A percentile compares a stretch with the other conserved stretches of the same genome.
Conservation (phyloP, 495 filamentous ascomycete genomes). For the Tuber aestivum region DNA sequence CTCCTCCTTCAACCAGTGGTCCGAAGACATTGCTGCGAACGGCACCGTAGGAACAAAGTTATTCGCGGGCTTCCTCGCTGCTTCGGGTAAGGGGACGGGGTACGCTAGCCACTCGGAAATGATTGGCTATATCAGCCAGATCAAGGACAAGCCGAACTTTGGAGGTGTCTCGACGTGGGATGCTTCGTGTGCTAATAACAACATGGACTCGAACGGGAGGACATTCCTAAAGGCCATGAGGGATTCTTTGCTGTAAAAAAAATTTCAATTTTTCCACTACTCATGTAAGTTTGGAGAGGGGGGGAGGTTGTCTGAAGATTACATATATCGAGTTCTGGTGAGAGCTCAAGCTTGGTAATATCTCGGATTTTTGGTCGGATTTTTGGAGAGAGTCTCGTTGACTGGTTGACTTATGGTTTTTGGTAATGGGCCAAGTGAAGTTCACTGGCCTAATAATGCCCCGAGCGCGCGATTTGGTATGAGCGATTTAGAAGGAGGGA, state of each 20-base stretch:
- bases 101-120: not conserved
- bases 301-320: not conserved
- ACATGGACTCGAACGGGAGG: not conserved
- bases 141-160: constrained; percentile 5
- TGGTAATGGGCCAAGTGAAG: not conserved
- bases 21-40: not conserved
- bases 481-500: not conserved
- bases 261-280: not conserved
- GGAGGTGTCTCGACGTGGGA: constrained; percentile 11
- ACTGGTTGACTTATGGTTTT: not conserved
- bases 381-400: not conserved
- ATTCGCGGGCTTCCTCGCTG: constrained; percentile 8
- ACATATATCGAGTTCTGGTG: not conserved
- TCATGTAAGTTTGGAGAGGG: not conserved
- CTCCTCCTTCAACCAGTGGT: constrained; percentile 16
- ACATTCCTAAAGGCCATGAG: not conserved
- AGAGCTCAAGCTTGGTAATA: not conserved
- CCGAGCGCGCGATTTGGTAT: not conserved
- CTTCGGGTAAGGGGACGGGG: not conserved
- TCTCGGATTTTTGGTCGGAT: not conserved
- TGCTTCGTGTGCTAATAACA: not conserved
- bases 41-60: constrained; percentile 2
- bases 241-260: not conserved
- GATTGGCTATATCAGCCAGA: constrained; percentile 12
- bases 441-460: not conserved